Conservation (phyloP, 495 filamentous ascomycete species). For the Astrothelium subdiscretum region DNA sequence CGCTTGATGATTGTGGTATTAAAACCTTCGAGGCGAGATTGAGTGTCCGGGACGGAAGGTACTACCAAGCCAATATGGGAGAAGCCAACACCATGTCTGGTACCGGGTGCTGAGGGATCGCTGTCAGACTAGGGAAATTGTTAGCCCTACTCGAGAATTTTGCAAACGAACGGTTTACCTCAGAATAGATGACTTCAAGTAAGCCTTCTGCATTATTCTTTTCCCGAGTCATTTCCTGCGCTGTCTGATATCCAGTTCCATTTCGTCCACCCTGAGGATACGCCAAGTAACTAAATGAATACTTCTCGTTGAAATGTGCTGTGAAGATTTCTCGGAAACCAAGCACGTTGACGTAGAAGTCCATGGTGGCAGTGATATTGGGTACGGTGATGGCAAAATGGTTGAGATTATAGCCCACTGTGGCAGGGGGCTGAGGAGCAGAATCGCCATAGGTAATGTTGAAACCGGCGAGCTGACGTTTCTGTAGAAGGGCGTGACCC, state of each 20-base stretch:
- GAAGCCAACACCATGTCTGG: constrained; percentile 11
- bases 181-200: constrained; percentile 21
- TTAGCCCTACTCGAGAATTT: not conserved
- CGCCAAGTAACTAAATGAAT: constrained; percentile 21
- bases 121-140: not conserved
- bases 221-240: constrained; percentile 19
- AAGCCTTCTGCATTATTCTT: constrained; percentile 27
- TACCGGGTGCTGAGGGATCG: not conserved
- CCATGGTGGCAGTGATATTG: constrained; percentile 29
- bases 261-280: constrained; percentile 27
- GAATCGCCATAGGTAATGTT: constrained; percentile 6
- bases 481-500: not conserved
- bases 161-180: not conserved
- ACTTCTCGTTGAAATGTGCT: constrained; percentile 9
- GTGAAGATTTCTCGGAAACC: constrained; percentile 40
- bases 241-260: constrained; percentile 28
- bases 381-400: constrained; percentile 35
- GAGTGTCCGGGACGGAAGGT: constrained; percentile 17
- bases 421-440: constrained; percentile 17
- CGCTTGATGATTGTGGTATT: constrained; percentile 19
- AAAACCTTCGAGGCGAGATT: constrained; percentile 15
- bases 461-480: not conserved
- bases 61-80: constrained; percentile 24
- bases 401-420: constrained; percentile 34
- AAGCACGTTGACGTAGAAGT: constrained; percentile 38